Percentiles rank a stretch among this genome's conserved stretches.
These are phyloP conservation scores for Eremothecium gossypii DNA, from an alignment of 1,139 yeast genomes.

Conservation along the genomic window DNA sequence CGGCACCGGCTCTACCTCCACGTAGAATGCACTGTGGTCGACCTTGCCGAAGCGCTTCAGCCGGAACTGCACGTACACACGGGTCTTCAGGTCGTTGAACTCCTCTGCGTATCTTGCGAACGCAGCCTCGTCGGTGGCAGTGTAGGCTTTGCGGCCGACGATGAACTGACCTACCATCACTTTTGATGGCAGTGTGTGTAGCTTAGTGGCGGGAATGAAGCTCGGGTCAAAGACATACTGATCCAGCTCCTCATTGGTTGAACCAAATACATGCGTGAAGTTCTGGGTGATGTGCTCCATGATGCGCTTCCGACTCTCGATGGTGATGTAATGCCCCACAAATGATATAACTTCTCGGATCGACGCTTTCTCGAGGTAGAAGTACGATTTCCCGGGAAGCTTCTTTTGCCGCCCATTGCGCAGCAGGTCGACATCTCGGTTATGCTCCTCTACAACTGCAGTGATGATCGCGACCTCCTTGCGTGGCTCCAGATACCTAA, in stretches of 20 bases:
- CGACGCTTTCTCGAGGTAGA: slow-evolving; percentile 12
- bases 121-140: background rate
- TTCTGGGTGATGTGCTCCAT: slow-evolving; percentile 10
- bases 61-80: slow-evolving; percentile 1
- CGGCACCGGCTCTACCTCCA: slow-evolving; percentile 3
- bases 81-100: slow-evolving; percentile 1
- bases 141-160: background rate
- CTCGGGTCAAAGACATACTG: slow-evolving; percentile 1
- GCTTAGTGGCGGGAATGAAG: slow-evolving; percentile 1
- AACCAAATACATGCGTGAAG: slow-evolving; percentile 11
- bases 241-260: slow-evolving; percentile 2
- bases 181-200: slow-evolving; percentile 1
- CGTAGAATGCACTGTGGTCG: background rate
- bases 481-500: slow-evolving; percentile 27
- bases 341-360: slow-evolving; percentile 22
- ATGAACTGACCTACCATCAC: background rate
- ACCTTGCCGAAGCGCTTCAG: slow-evolving; percentile 1
- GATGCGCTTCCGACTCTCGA: slow-evolving; percentile 16
- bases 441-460: slow-evolving; percentile 27
- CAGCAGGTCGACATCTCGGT: slow-evolving; percentile 17
- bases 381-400: slow-evolving; percentile 7
- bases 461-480: slow-evolving; percentile 27
- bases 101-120: slow-evolving; percentile 1
- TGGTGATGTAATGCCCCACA: slow-evolving; percentile 22
- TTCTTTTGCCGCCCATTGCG: background rate